These are phyloP conservation scores for Ochromonas danica DNA, from an alignment of 108 stramenopile species.

Conservation along the genomic window DNA sequence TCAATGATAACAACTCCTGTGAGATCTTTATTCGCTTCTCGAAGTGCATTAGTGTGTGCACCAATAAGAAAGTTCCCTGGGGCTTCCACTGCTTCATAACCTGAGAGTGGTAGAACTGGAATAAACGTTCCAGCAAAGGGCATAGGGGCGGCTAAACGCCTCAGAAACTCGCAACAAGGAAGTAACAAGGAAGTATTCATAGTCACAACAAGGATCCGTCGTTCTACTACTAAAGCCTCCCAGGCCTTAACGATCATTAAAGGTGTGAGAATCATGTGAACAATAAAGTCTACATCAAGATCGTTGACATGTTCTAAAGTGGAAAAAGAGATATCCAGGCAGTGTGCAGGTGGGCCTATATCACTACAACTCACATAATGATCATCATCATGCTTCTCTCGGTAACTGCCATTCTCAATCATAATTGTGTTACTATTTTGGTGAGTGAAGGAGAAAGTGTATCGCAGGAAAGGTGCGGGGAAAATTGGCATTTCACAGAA, in stretches of 20 bases:
- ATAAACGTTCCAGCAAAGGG: neutral
- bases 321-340: neutral
- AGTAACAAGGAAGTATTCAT: neutral
- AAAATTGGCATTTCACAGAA: constrained; percentile 3
- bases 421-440: neutral
- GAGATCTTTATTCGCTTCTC: neutral
- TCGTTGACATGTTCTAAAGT: neutral
- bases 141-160: neutral
- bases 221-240: neutral
- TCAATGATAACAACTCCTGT: neutral
- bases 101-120: neutral
- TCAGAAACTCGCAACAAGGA: neutral
- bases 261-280: neutral
- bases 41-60: constrained; percentile 12
- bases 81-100: neutral
- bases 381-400: too few relatives aligned
- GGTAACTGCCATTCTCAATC: too few relatives aligned
- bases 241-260: constrained; percentile 20
- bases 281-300: neutral
- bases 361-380: too few relatives aligned
- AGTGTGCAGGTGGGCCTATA: neutral
- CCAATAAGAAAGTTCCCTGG: neutral
- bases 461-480: neutral
- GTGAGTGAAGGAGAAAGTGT: neutral
- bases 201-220: neutral